Evolutionary conservation across 2,329 filamentous ascomycete genomes (phyloP).

Genomic region (Penicillium sp.): DNA sequence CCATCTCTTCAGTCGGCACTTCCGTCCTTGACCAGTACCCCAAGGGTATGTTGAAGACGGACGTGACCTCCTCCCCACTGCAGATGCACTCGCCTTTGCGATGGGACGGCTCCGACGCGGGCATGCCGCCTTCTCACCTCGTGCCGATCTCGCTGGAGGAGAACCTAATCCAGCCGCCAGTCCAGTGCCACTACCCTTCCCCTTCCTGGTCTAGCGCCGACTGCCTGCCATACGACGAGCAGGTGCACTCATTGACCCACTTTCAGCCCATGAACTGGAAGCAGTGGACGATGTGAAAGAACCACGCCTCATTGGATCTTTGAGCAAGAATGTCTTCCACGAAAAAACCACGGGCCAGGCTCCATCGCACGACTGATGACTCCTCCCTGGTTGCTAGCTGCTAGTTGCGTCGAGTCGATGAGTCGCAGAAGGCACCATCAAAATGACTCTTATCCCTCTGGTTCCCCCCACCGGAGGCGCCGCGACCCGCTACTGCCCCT

Average conservation of each 20-base stretch:
- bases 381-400: not conserved
- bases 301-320: not conserved
- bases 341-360: conserved; percentile 1
- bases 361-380: not conserved
- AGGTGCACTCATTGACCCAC: conserved; percentile 31
- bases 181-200: conserved; percentile 36
- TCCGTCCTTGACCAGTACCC: conserved; percentile 45
- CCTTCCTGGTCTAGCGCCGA: conserved; percentile 33
- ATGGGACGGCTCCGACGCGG: conserved; percentile 43
- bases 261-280: conserved; percentile 31
- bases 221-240: conserved; percentile 34
- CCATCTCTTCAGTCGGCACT: conserved; percentile 43
- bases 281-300: conserved; percentile 29
- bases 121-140: conserved; percentile 41
- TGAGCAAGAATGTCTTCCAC: not conserved
- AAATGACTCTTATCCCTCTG: conserved; percentile 2
- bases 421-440: conserved; percentile 1
- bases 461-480: conserved; percentile 4
- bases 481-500: conserved; percentile 3
- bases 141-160: conserved; percentile 43
- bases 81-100: conserved; percentile 41
- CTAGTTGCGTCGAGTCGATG: conserved; percentile 8
- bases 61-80: conserved; percentile 43
- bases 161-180: conserved; percentile 43
- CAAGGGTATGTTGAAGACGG: conserved; percentile 40